phyloP scores from a whole-genome alignment of 257 asterid genomes.

The Solanum sitiens region DNA sequence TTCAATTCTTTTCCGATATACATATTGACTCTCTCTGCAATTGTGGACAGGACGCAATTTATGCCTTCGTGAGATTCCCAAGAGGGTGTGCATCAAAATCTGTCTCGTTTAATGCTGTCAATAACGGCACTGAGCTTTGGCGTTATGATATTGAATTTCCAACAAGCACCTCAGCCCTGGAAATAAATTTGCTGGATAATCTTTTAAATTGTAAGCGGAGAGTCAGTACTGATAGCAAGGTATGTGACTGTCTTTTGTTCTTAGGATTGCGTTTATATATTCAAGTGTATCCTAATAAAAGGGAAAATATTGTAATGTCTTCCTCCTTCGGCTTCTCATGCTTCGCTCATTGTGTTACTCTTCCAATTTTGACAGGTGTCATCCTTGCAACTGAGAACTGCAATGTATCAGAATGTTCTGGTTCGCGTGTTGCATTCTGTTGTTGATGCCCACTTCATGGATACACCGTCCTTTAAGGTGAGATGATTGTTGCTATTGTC shows the following conservation, averaged over 20 bases:
- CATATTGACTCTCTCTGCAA: background rate
- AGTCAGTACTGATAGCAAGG: constrained; percentile 23
- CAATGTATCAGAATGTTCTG: constrained; percentile 51
- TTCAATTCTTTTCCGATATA: background rate
- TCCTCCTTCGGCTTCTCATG: background rate
- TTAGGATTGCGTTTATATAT: background rate
- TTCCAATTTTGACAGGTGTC: constrained; percentile 22
- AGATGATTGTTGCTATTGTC: background rate
- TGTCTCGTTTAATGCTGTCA: constrained; percentile 22
- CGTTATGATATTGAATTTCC: constrained; percentile 42
- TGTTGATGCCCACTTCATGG: constrained; percentile 52
- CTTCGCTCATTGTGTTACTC: background rate
- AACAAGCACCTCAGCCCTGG: constrained; percentile 21
- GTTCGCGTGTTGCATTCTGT: constrained; percentile 42
- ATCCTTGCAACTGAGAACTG: constrained; percentile 35
- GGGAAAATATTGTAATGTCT: background rate
- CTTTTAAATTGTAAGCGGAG: constrained; percentile 14
- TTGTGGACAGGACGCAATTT: constrained; percentile 30
- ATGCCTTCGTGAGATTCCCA: constrained; percentile 72
- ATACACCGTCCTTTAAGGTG: constrained; percentile 47
- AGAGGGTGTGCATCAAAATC: constrained; percentile 36
- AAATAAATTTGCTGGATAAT: constrained; percentile 38
- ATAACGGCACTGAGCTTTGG: constrained; percentile 14
- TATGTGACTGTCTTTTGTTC: constrained; percentile 10
- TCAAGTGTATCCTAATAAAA: background rate